Evolutionary conservation across 805 yeast species (phyloP), one percentile per base, ranked within the genome.

Genomic region (Barnettozyma sp.): DNA sequence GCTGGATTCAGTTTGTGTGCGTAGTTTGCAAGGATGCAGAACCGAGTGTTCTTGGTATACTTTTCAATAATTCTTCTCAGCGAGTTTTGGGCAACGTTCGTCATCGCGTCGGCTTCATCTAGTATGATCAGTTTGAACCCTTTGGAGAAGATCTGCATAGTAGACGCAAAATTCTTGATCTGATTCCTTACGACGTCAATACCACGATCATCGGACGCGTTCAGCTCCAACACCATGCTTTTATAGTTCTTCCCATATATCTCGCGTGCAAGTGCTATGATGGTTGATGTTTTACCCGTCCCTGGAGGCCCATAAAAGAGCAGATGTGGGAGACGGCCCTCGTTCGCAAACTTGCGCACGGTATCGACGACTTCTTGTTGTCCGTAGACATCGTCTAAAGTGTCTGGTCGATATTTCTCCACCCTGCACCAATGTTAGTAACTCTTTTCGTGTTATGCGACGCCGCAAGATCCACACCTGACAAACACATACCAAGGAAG

Each of bases 101-200:
- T 82, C 94, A 83, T 82, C n/a, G 92, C 85, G 59, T 83, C 96
- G 0, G 96, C 96, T 63, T 90, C 97, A 62, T 90, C 97, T 41
- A 90, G 64, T n/a, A 90, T 84, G 40, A 90, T 81, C 49, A 90
- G 65, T 54, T 90, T 90, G 69, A 87, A 87, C 11, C 92, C 94
- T 36, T 72, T 69, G 41, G 78, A 69, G 60, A 90, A 92, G 36
- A 92, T 90, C 58, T 92, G 98, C 69, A 86, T 78, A 1, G 98
- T 92, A 21, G 90, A 77, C 9, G 98, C 98, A 64, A 92, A 92
- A 49, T 82, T 87, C 68, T 92, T 92, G 65, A 92, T 87, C 60
- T 87, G 96, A 52, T 92, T 92, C 45, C 99, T 73, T n/a, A 92
- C 97, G 30, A 92, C 97, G 49, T 86, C 95, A 47, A 92, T 92